Evolutionary conservation across 495 filamentous ascomycete species (phyloP).

Genomic region (Friedmanniomyces simplex): DNA sequence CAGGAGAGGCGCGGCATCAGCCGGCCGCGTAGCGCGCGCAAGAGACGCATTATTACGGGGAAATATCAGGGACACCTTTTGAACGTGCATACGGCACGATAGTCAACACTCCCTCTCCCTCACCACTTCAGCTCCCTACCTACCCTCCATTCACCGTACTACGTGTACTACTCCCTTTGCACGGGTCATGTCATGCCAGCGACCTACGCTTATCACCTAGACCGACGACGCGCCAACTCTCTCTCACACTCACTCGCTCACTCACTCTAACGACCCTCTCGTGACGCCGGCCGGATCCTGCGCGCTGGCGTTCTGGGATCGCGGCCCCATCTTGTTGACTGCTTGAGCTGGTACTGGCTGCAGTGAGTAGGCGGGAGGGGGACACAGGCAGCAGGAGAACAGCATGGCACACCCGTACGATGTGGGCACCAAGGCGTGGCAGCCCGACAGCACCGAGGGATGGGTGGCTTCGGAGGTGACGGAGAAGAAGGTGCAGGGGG

Average conservation of each 20-base stretch:
- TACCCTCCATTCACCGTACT: no score
- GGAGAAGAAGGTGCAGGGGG: slow-evolving; percentile 72
- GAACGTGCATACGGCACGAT: no score
- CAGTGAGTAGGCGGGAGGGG: not conserved
- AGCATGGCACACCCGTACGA: slow-evolving; percentile 93
- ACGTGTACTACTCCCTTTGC: no score
- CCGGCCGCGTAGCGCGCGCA: no score
- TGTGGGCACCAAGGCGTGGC: slow-evolving; percentile 95
- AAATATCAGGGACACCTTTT: no score
- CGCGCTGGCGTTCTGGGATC: slow-evolving; percentile 5
- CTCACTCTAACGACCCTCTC: no score
- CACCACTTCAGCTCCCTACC: no score
- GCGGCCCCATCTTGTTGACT: not conserved
- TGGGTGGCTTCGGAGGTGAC: slow-evolving; percentile 95
- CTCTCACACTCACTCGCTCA: no score
- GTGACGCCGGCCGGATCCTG: not conserved
- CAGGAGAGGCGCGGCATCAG: no score
- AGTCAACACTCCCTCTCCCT: no score
- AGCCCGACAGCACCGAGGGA: slow-evolving; percentile 88
- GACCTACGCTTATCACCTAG: slow-evolving; percentile 1
- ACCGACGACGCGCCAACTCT: not conserved
- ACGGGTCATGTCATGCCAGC: not conserved
- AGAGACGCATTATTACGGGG: no score
- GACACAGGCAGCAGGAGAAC: not conserved
- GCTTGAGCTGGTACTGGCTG: not conserved